Base-by-base conservation (phyloP, 768 basidiomycete genomes). In the Boletus subcaerulescens region DNA sequence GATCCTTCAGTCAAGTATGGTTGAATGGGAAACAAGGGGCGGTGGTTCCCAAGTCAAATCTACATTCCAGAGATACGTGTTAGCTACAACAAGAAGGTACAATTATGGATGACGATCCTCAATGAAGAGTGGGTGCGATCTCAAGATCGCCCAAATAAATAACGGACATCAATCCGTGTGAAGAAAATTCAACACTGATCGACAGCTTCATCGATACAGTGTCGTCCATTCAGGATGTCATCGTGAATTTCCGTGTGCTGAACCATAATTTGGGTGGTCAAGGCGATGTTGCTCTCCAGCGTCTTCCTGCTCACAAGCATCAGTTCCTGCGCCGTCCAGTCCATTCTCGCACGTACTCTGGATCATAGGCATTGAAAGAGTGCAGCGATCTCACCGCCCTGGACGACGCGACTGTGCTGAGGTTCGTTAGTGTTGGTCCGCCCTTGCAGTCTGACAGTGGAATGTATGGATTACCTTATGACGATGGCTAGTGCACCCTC, bases 351-450 rank as follows among this genome's bases (percentile, higher is more conserved):
- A 57, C 61, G 13, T 50, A 64, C 62, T 33, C 4, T 49, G 40
- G 0, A 24, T 18, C 2, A 12, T 31, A 11, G n/a, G 36, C 11
- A 9, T 46, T 32, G 10, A 56, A 44, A 3, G 3, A 7, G 18
- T 46, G 39, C 10, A 60, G 57, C 13, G 57, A 59, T 40, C 58
- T 61, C 45, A 56, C 60, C 4, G 54, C 50, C 33, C 48, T 56
- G 15, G 54, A 53, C 6, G 60, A 55, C 3, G 48, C 54, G 15
- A 61, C 50, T 2, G 48, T 48, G 31, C 60, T 61, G 24, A 18
- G 13, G 9, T 32, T 18, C 22, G n/a, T 29, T 38, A 40, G n/a
- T 20, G 15, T 55, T 39, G 55, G 50, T 17, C 2, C n/a, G 20
- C 36, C 8, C n/a, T 35, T 24, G 15, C 5, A 38, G 14, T n/a